Base-by-base conservation (phyloP, 1,139 yeast genomes). In the Yamadazyma diospyri region DNA sequence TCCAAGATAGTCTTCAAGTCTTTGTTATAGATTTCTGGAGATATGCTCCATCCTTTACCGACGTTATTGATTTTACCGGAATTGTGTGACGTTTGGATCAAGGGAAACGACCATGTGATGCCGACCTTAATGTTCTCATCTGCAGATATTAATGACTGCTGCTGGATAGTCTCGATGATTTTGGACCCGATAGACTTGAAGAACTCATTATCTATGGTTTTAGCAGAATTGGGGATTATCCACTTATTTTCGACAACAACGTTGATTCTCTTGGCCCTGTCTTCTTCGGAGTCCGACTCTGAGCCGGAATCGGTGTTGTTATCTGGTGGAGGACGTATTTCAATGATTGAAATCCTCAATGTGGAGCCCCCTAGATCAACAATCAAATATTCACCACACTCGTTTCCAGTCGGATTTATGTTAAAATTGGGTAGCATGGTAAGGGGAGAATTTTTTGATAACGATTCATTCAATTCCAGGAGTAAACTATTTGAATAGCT, bases 41-140 rank as follows among this genome's bases (percentile, higher is more conserved):
- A 47, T 23, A 75, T 51, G 12, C 59, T 50, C 51, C 68, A 76
- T 3, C 81, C 81, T 50, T 76, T 76, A 24, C 75, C 68, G 30
- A 72, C 74, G 37, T 59, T 61, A 19, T 59, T 57, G 24, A 76
- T 61, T 23, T 52, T 58, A 1, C 78, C 81, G 21, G 61, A 59
- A 47, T 71, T 69, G 38, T 66, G 64, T 11, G 54, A 43, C 2
- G 64, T 59, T 40, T 74, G 73, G 11, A 57, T 54, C 32, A 76
- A 56, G 0, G 82, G 80, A 48, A 76, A 76, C 4, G 78, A 71
- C 81, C 81, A 76, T n/a, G 78, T 66, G 28, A 75, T 55, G 4
- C 79, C 80, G 3, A 71, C 58, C 22, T 58, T 56, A 20, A 74
- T 59, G 2, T 40, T 27, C 4, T 39, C 35, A 10, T 41, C 41